Evolutionary conservation across 768 basidiomycete genomes (phyloP), one percentile per base, ranked within the genome.

Genomic region (Tulasnella sp.): DNA sequence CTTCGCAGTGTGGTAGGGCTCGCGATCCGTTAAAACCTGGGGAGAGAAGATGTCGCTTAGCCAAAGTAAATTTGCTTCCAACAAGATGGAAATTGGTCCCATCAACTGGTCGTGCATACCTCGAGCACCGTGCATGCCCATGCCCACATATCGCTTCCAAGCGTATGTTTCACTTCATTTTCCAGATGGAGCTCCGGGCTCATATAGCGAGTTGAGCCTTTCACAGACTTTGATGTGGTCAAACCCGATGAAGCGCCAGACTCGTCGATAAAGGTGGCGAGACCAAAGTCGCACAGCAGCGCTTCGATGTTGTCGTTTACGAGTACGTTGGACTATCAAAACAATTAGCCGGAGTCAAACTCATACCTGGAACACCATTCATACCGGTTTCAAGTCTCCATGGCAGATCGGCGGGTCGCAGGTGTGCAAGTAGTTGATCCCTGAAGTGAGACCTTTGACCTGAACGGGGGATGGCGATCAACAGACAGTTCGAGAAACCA

Each of bases 341-440:
- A 24, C 21, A 7, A 24, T 52, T n/a, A 52, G 52, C 52, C 4
- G 14, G 24, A 24, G 7, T 1, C 52, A n/a, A n/a, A 21, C 12
- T 52, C 1, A n/a, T 52, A n/a, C n/a, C 4, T 24, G 1, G 24
- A 52, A n/a, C 21, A 3, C 5, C 52, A 68, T 5, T 36, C 39
- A 6, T 21, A 74, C 73, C 44, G 73, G 39, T 40, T 74, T 74
- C 14, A 74, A 14, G 16, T 74, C 73, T 40, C 73, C 73, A 40
- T 74, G 73, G 21, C 73, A 74, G 44, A 74, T 74, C 16, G 73
- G 38, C 38, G 73, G 73, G 21, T 74, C 14, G n/a, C 39, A 46
- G 44, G 10, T 39, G 21, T 74, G 73, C 9, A 74, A 31, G 39
- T 74, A 46, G n/a, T 24, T 74, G 6, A 74, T 40, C 12, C 73